A percentile compares a stretch with the other conserved stretches of the same genome.
phyloP scores from a whole-genome alignment of 768 basidiomycete genomes.

The Holtermanniella nyarrowii region DNA sequence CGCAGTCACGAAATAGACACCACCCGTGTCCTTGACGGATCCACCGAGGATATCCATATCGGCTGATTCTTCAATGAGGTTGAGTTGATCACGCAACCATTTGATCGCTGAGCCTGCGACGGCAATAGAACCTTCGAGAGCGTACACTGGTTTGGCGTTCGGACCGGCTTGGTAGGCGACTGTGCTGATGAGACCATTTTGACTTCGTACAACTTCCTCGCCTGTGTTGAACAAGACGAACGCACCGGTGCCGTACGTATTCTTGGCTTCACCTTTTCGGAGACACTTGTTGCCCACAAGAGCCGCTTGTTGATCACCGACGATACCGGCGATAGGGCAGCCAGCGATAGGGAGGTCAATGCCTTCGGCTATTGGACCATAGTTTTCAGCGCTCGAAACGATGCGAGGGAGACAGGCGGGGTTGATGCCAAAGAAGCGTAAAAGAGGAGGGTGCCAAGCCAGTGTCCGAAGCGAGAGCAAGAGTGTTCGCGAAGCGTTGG shows the following conservation, averaged over 20 bases:
- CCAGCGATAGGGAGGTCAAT: constrained; percentile 50
- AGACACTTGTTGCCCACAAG: constrained; percentile 94
- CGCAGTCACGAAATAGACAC: constrained; percentile 92
- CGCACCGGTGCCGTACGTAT: constrained; percentile 94
- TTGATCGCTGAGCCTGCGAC: constrained; percentile 94
- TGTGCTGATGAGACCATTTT: constrained; percentile 79
- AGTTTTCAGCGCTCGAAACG: constrained; percentile 84
- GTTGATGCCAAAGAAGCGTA: constrained; percentile 78
- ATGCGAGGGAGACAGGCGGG: constrained; percentile 69
- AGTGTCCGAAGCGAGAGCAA: constrained; percentile 73
- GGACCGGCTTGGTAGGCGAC: constrained; percentile 83
- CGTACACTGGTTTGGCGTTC: constrained; percentile 69
- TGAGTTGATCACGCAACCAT: constrained; percentile 88
- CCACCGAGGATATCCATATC: constrained; percentile 80
- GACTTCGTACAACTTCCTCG: constrained; percentile 68
- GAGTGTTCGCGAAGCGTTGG: constrained; percentile 93
- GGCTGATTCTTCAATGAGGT: constrained; percentile 62
- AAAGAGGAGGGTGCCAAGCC: constrained; percentile 68
- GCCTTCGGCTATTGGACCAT: constrained; percentile 55
- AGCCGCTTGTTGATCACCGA: constrained; percentile 98
- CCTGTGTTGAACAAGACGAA: constrained; percentile 96
- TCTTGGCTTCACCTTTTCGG: constrained; percentile 83
- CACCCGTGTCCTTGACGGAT: constrained; percentile 66
- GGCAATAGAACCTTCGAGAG: constrained; percentile 87
- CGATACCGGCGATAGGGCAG: constrained; percentile 77